These are phyloP conservation scores for Venturia aucupariae DNA, from an alignment of 2,329 filamentous ascomycete genomes.

Conservation along the genomic window DNA sequence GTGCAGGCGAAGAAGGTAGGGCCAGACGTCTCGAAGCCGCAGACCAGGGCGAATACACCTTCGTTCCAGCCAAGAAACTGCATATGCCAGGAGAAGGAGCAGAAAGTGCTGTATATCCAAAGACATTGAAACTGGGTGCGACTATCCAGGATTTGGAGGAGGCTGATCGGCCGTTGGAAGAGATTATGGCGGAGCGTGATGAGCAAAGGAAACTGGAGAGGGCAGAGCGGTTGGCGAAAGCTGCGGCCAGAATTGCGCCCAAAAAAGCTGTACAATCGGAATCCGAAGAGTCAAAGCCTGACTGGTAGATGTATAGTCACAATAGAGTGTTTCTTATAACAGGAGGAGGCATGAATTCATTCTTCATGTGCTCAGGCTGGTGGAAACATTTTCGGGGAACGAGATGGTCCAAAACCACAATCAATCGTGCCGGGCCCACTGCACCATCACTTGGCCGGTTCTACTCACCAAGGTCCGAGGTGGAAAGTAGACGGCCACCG, in stretches of 20 bases:
- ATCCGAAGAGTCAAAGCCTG: not conserved
- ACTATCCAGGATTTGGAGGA: conserved; percentile 28
- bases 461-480: too few species aligned
- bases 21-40: conserved; percentile 56
- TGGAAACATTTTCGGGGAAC: too few species aligned
- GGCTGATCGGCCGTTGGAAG: conserved; percentile 25
- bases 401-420: too few species aligned
- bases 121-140: conserved; percentile 5
- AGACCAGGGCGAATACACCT: conserved; percentile 52
- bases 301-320: not conserved
- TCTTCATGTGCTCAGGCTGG: not conserved
- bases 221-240: not conserved
- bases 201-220: not conserved
- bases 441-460: too few species aligned
- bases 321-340: not conserved
- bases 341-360: not conserved
- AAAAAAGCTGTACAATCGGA: not conserved
- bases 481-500: too few species aligned
- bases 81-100: conserved; percentile 1
- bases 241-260: not conserved
- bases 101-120: conserved; percentile 2
- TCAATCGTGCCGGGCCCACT: too few species aligned
- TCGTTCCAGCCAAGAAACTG: conserved; percentile 27
- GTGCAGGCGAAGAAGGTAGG: conserved; percentile 73
- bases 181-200: conserved; percentile 16